These are phyloP conservation scores for Wickerhamiella pararugosa DNA, from an alignment of 1,139 yeast genomes.

Conservation along the genomic window DNA sequence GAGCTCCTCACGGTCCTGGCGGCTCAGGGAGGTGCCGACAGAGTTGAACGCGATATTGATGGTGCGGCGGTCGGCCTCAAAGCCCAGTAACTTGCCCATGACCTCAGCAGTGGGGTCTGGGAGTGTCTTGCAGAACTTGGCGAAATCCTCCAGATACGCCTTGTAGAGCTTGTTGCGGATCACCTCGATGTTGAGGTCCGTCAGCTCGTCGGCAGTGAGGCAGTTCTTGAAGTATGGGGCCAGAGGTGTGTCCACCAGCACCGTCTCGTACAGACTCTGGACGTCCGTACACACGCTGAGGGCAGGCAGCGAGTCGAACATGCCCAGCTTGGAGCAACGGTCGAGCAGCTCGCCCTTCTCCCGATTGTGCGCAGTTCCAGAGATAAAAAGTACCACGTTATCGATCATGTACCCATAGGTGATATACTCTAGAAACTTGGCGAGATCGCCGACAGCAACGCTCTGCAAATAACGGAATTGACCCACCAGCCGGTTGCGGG, in stretches of 20 bases:
- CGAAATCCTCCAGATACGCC: constrained; percentile 84
- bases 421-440: constrained; percentile 77
- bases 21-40: constrained; percentile 58
- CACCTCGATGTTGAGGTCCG: constrained; percentile 89
- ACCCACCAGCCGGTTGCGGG: constrained; percentile 57
- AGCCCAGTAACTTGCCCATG: constrained; percentile 60
- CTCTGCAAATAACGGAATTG: constrained; percentile 77
- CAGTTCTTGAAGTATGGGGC: constrained; percentile 93
- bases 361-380: constrained; percentile 92
- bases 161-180: constrained; percentile 82
- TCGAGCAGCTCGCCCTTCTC: constrained; percentile 74
- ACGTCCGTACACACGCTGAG: constrained; percentile 87
- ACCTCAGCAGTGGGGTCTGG: constrained; percentile 68
- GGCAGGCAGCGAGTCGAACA: constrained; percentile 97
- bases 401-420: constrained; percentile 97
- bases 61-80: constrained; percentile 92
- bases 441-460: constrained; percentile 68
- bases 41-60: constrained; percentile 87
- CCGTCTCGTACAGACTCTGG: constrained; percentile 81
- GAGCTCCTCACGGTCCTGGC: constrained; percentile 53
- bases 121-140: constrained; percentile 47
- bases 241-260: constrained; percentile 91
- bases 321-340: constrained; percentile 92
- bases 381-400: constrained; percentile 87
- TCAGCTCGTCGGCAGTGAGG: constrained; percentile 83